Evolutionary conservation across 495 filamentous ascomycete genomes (phyloP), one percentile per base, ranked within the genome.

Genomic region (Tuber microsphaerosporum): DNA sequence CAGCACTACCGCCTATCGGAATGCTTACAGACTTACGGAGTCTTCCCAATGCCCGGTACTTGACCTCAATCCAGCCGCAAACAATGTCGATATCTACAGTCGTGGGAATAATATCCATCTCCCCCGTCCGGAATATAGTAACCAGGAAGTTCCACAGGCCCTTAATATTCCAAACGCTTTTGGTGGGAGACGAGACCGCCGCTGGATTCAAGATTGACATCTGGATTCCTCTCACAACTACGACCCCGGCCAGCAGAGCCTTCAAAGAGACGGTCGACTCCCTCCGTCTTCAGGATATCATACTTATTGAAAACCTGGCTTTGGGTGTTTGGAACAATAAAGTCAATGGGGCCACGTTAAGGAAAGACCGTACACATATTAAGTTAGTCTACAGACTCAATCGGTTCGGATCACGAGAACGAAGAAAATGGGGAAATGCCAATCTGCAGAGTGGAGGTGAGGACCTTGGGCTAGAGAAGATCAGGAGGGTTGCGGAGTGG

Each of bases 171-270:
- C 85, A 81, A 73, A 89, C 88, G 2, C 82, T 96, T 8, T 86
- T 93, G 1, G 92, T 97, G 1, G 94, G 92, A 19, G 94, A 98
- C 81, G 93, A 97, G 74, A 95, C 93, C 2, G 89, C 87, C 71
- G 89, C 92, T 19, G 92, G 92, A 20, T 97, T 97, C 83, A 88
- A 86, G 19, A 85, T 97, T 75, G 94, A 91, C 42, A 91, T 97
- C 77, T 97, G 94, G 94, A 85, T 97, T 20, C 83, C 86, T 4
- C 77, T 82, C 74, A 73, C 70, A 61, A 71, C 70, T 9, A 69
- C 75, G 34, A 75, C 77, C 31, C 81, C 94, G 93, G 31, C 91
- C 44, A 74, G 77, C 70, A 71, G 79, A 45, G 17, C 44, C 37
- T 75, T 79, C 34, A 65, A 75, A 39, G 71, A 79, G 61, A 82